Evolutionary conservation across 164 flowering plant species (phyloP), one percentile per base, ranked within the genome.

Genomic region (Aristolochia fimbriata): DNA sequence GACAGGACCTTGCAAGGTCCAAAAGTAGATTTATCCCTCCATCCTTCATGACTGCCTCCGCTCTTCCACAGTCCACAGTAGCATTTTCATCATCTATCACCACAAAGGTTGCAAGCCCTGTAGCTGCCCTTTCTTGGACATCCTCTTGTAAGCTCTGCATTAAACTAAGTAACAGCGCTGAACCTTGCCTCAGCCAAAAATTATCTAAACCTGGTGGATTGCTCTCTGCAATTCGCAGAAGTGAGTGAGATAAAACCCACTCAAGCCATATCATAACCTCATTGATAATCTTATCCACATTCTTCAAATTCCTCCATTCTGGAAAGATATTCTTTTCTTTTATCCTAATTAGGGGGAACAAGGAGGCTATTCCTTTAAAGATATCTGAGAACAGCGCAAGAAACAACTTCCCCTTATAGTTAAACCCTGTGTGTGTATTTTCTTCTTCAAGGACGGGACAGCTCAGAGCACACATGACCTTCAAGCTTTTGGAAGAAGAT

Each of bases 41-140:
- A 77, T 77, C 90, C 37, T 64, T 70, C 96, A 91, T 80, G 61
- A 94, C 96, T 64, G 90, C 89, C 71, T 94, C 96, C 54, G 97
- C 94, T 69, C 96, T 78, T 65, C 78, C 82, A 61, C 81, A 60
- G 62, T 91, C 88, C 68, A 94, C 85, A 62, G 83, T 84, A 17
- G 97, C 88, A 79, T 85, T 84, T 70, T 88, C 97, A 70, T 94
- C 96, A 69, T 94, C 97, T 71, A 83, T 85, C 50, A 91, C 97
- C 60, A 91, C 97, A 76, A 94, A 94, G 22, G 96, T 85, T 59
- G 99, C 97, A 66, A 94, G 86, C 43, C 96, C 99, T 4, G 93
- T 85, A 13, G 97, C 99, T 57, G 99, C 96, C 74, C 91, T 84
- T 72, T 94, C 99, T 71, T 91, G 99, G 65, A 91, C 97, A 73